Percentiles rank a stretch among this genome's conserved stretches.
phyloP scores from a whole-genome alignment of 495 filamentous ascomycete species.

The Penicillium turbatum region DNA sequence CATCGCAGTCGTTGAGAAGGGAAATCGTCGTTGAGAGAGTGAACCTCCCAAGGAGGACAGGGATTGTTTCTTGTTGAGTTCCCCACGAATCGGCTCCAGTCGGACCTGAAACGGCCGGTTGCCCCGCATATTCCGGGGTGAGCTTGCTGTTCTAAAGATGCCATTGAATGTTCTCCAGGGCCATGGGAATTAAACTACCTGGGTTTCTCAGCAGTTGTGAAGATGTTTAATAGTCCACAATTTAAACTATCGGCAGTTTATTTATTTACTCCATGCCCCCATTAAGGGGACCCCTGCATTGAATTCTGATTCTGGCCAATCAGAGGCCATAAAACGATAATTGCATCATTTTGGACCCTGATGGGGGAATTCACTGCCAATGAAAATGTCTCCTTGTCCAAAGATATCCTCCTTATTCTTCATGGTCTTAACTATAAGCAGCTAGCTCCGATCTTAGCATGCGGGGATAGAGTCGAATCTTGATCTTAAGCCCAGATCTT shows the following conservation, averaged over 20 bases:
- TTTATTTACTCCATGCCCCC: not conserved
- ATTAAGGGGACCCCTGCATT: not conserved
- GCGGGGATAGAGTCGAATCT: not conserved
- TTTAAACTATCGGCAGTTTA: not conserved
- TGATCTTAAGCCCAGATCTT: not conserved
- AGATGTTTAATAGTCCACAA: not conserved
- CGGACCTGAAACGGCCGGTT: not conserved
- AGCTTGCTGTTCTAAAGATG: not conserved
- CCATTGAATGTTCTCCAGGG: not conserved
- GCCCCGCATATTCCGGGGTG: conserved; percentile 2
- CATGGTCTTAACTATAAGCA: not conserved
- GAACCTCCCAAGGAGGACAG: conserved; percentile 1
- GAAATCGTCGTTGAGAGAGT: not conserved
- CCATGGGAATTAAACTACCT: not conserved
- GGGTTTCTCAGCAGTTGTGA: not conserved
- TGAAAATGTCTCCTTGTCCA: not conserved
- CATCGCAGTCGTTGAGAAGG: not conserved
- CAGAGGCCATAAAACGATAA: not conserved
- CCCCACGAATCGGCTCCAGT: conserved; percentile 6
- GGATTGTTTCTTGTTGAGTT: not conserved
- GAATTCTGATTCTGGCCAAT: conserved; percentile 1
- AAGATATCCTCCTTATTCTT: not conserved
- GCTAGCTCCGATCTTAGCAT: not conserved
- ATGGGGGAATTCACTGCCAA: conserved; percentile 11
- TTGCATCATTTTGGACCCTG: conserved; percentile 4